Base-by-base conservation (phyloP, 805 yeast species). In the Kodamaea jinghongensis region DNA sequence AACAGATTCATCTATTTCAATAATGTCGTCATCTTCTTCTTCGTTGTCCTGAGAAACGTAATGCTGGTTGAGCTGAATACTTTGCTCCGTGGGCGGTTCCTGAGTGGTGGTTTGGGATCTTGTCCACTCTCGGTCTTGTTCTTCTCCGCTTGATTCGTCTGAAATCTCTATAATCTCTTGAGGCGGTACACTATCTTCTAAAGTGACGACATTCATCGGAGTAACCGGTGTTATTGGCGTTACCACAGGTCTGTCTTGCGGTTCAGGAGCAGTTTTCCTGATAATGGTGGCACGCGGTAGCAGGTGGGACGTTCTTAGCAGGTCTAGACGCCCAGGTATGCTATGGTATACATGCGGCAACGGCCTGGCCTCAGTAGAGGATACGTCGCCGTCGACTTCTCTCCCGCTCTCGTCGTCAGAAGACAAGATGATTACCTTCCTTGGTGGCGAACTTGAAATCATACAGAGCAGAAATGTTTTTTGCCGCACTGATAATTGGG, bases 11-110 rank as follows among this genome's bases (percentile, higher is more conserved):
- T 45, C 51, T 16, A 47, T 20, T 7, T 42, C 46, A 13, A 43
- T 35, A 11, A 47, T 20, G 17, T 47, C 51, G 12, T 47, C 50
- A 10, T 44, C 47, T 4, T 32, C 25, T 4, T 41, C 44, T 6
- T 30, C 33, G 14, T 20, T 15, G n/a, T 14, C 20, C 29, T 23
- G 34, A n/a, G n/a, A n/a, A n/a, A n/a, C 27, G 11, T 9, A 25
- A 25, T 25, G 11, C 10, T 25, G 27, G 11, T 9, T 25, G 27
- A 25, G 10, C 9, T 9, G 27, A 9, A 9, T 9, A 11, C 11
- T 25, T 25, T 9, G 11, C 9, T 9, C 9, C 10, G 9, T 25
- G 27, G 27, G 27, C 11, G 27, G 11, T 25, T 9, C 15, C 30
- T 12, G 30, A 9, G 13, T 27, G 30, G 10, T 27, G 30, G 30